Evolutionary conservation across 345 rosid genomes (phyloP).

Genomic region (Fremontodendron californicum): DNA sequence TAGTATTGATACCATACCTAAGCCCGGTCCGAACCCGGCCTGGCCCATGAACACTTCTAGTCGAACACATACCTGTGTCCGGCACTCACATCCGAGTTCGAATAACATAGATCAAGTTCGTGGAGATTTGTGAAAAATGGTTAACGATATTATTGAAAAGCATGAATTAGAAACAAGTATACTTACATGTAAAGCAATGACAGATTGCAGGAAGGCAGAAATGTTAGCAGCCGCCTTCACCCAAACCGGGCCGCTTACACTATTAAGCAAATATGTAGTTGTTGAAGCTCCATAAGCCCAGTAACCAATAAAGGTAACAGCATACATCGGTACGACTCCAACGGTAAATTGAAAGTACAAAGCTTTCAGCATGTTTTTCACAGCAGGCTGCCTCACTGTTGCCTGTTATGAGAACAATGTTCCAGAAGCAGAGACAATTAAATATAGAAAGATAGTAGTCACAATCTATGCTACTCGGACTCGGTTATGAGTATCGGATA

Average conservation of each 20-base stretch:
- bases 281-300: slow-evolving; percentile 94
- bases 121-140: background rate
- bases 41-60: too few species aligned
- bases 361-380: slow-evolving; percentile 79
- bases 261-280: slow-evolving; percentile 64
- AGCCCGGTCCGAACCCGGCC: too few species aligned
- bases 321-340: slow-evolving; percentile 70
- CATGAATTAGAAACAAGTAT: background rate
- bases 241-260: slow-evolving; percentile 74
- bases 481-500: too few species aligned
- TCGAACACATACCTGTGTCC: too few species aligned
- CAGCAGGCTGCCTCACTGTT: slow-evolving; percentile 77
- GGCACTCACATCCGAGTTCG: too few species aligned
- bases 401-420: slow-evolving; percentile 42
- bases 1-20: too few species aligned
- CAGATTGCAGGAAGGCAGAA: slow-evolving; percentile 77
- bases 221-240: slow-evolving; percentile 70
- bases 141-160: background rate
- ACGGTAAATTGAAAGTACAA: slow-evolving; percentile 75
- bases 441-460: background rate
- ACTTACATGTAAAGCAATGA: slow-evolving; percentile 67
- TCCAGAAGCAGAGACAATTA: background rate
- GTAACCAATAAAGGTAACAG: slow-evolving; percentile 68
- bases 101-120: background rate
- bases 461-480: too few species aligned